Percentiles rank a stretch among this genome's conserved stretches.
phyloP scores from a whole-genome alignment of 2,329 filamentous ascomycete genomes.

The Ophiocordyceps camponoti-saundersi region DNA sequence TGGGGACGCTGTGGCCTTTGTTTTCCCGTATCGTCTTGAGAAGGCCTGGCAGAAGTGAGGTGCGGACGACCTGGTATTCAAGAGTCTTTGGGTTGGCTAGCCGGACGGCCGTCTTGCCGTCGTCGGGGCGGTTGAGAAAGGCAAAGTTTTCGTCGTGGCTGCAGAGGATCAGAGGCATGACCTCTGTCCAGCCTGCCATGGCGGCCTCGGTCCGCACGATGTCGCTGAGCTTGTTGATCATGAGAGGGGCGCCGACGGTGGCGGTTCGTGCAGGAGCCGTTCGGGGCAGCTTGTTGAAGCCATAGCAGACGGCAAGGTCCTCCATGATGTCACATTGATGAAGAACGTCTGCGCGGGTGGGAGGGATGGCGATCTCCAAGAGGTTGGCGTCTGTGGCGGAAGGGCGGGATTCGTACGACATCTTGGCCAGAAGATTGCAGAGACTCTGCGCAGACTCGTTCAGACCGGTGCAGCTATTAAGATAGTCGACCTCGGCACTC shows the following conservation, averaged over 20 bases:
- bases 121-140: slow-evolving; percentile 82
- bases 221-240: slow-evolving; percentile 87
- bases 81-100: slow-evolving; percentile 85
- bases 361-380: slow-evolving; percentile 67
- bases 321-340: slow-evolving; percentile 99
- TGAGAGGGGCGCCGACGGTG: slow-evolving; percentile 71
- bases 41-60: slow-evolving; percentile 68
- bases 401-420: slow-evolving; percentile 71
- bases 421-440: slow-evolving; percentile 67
- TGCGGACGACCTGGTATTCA: slow-evolving; percentile 88
- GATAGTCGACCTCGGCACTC: slow-evolving; percentile 76
- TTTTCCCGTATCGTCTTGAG: slow-evolving; percentile 92
- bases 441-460: slow-evolving; percentile 57
- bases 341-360: slow-evolving; percentile 83
- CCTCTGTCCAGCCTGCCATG: slow-evolving; percentile 92
- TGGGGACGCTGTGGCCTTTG: slow-evolving; percentile 71
- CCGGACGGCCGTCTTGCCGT: slow-evolving; percentile 65
- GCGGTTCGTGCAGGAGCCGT: slow-evolving; percentile 73
- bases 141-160: slow-evolving; percentile 97
- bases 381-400: slow-evolving; percentile 52
- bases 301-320: slow-evolving; percentile 89
- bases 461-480: slow-evolving; percentile 84
- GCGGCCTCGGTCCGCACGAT: slow-evolving; percentile 79
- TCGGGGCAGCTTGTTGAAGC: slow-evolving; percentile 89
- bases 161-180: slow-evolving; percentile 90